Evolutionary conservation across 2,329 filamentous ascomycete genomes (phyloP).

Genomic region (Penicillium janthinellum): DNA sequence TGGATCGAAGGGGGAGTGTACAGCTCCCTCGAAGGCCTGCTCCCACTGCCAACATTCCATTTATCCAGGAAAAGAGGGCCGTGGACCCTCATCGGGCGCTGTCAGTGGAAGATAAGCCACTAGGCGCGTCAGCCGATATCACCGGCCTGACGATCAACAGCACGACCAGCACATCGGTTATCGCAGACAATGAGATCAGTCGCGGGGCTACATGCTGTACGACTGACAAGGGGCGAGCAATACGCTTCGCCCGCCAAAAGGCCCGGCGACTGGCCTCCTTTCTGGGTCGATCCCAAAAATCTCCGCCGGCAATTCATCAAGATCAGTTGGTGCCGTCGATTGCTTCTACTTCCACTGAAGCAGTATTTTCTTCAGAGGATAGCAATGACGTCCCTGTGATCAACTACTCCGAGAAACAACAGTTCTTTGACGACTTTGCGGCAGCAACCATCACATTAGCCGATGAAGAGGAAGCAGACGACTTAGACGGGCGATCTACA

Average conservation of each 20-base stretch:
- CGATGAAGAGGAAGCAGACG: conserved; percentile 36
- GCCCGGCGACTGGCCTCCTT: conserved; percentile 39
- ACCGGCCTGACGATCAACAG: conserved; percentile 32
- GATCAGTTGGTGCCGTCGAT: conserved; percentile 34
- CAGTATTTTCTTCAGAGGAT: conserved; percentile 30
- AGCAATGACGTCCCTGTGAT: conserved; percentile 42
- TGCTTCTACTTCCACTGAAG: conserved; percentile 34
- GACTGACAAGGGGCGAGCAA: conserved; percentile 38
- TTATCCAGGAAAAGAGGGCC: conserved; percentile 29
- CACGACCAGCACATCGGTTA: conserved; percentile 26
- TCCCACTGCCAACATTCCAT: conserved; percentile 42
- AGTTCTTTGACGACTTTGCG: conserved; percentile 28
- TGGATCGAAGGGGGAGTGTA: conserved; percentile 32
- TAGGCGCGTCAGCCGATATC: conserved; percentile 33
- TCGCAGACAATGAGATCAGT: conserved; percentile 34
- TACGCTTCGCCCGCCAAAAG: conserved; percentile 39
- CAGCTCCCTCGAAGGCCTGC: conserved; percentile 35
- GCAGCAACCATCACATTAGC: conserved; percentile 12
- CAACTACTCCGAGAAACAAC: conserved; percentile 36
- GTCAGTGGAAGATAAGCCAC: conserved; percentile 29
- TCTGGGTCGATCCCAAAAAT: conserved; percentile 34
- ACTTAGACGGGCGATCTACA: conserved; percentile 31
- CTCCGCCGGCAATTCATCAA: conserved; percentile 32
- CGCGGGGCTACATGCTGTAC: conserved; percentile 1
- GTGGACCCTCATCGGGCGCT: conserved; percentile 25